phyloP scores from a whole-genome alignment of 2,329 filamentous ascomycete genomes.

The Lachnellula cervina region DNA sequence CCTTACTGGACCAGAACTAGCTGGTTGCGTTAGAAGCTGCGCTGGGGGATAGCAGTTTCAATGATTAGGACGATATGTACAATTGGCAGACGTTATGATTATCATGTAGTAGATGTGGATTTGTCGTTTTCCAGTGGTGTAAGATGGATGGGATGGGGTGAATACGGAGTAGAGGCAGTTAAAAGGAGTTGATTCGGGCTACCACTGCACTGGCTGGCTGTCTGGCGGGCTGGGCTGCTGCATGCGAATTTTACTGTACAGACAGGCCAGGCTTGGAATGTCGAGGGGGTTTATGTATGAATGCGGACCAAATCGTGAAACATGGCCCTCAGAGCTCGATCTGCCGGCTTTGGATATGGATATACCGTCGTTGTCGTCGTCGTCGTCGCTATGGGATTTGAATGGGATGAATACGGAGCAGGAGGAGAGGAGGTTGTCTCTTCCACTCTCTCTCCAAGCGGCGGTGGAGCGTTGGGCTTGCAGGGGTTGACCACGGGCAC shows the following conservation, averaged over 20 bases:
- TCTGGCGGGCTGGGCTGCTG: not conserved
- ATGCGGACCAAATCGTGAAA: not conserved
- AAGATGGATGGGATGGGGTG: not conserved
- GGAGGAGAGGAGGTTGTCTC: not conserved
- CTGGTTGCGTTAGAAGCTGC: too few relatives aligned
- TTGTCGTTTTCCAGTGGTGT: not conserved
- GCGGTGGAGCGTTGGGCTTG: not conserved
- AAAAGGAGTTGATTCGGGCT: not conserved
- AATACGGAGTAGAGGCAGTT: not conserved
- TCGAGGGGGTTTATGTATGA: not conserved
- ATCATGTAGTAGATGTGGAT: not conserved
- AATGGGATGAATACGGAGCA: not conserved
- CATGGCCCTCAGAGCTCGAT: not conserved
- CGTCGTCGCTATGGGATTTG: not conserved
- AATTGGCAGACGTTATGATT: not conserved
- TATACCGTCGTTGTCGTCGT: not conserved
- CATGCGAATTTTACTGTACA: not conserved
- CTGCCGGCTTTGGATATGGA: not conserved
- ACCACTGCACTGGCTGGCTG: too few relatives aligned
- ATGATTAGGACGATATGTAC: constrained; percentile 5
- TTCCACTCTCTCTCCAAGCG: not conserved
- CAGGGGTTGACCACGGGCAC: not conserved
- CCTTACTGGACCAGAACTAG: not conserved
- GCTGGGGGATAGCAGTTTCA: not conserved
- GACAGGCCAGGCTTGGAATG: not conserved